phyloP scores from a whole-genome alignment of 2,329 filamentous ascomycete genomes.

The Pseudocercospora macadamiae region DNA sequence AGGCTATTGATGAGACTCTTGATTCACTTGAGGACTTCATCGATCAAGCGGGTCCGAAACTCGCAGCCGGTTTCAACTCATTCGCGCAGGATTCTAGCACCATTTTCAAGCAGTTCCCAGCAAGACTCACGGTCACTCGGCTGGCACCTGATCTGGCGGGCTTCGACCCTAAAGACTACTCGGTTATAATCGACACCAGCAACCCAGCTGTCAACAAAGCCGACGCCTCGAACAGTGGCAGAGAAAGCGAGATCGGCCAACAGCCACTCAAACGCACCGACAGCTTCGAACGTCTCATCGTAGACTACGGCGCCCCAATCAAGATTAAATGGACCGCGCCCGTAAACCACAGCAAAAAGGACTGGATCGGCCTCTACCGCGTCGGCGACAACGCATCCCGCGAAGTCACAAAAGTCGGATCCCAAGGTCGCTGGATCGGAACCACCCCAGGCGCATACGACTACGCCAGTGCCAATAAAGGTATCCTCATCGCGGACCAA shows the following conservation, averaged over 20 bases:
- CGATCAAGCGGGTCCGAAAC: conserved; percentile 79
- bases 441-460: conserved; percentile 78
- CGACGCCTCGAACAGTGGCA: conserved; percentile 64
- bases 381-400: conserved; percentile 90
- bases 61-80: conserved; percentile 81
- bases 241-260: conserved; percentile 72
- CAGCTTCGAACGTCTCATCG: conserved; percentile 72
- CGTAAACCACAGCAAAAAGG: conserved; percentile 80
- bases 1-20: conserved; percentile 79
- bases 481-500: conserved; percentile 72
- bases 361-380: conserved; percentile 97
- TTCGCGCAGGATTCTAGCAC: conserved; percentile 87
- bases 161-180: conserved; percentile 78
- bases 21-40: conserved; percentile 91
- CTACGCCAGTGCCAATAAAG: conserved; percentile 71
- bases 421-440: conserved; percentile 86
- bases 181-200: conserved; percentile 72
- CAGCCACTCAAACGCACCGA: conserved; percentile 63
- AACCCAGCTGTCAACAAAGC: conserved; percentile 37
- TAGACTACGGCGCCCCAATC: conserved; percentile 90
- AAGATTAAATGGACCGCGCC: conserved; percentile 90
- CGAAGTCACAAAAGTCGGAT: conserved; percentile 80
- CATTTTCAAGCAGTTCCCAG: conserved; percentile 86
- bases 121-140: conserved; percentile 79
- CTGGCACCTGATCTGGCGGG: conserved; percentile 80